Evolutionary conservation across 768 basidiomycete species (phyloP).

Genomic region (Rhodotorula diobovata): DNA sequence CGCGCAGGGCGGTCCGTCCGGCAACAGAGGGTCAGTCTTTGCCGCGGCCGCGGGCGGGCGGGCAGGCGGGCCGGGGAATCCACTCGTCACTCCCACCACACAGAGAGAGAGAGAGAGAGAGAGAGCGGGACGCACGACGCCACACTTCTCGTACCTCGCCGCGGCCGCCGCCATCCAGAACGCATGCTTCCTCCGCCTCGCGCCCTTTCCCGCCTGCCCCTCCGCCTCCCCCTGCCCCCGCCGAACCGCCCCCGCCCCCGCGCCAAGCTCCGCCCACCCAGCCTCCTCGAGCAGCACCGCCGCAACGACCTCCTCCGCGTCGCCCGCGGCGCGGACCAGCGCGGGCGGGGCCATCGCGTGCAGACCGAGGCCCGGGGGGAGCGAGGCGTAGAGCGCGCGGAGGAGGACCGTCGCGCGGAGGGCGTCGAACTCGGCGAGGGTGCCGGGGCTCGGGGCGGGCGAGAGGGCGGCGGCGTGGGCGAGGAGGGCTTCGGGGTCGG

Average conservation of each 20-base stretch:
- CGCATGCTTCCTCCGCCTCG: slow-evolving; percentile 43
- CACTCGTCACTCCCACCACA: too few relatives aligned
- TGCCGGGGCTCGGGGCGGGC: neutral
- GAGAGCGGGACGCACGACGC: slow-evolving; percentile 45
- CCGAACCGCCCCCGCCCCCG: too few relatives aligned
- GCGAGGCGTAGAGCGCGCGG: slow-evolving; percentile 46
- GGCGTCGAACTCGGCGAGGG: slow-evolving; percentile 43
- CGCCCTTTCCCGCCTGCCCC: too few relatives aligned
- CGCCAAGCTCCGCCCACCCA: slow-evolving; percentile 44
- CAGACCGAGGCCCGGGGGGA: slow-evolving; percentile 11
- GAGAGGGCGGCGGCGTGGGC: slow-evolving; percentile 42
- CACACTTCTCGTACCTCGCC: slow-evolving; percentile 50
- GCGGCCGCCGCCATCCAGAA: slow-evolving; percentile 50
- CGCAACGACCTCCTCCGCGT: slow-evolving; percentile 49
- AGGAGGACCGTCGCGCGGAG: slow-evolving; percentile 47
- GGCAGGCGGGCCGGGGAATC: too few relatives aligned
- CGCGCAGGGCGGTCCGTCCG: too few relatives aligned
- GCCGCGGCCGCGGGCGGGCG: too few relatives aligned
- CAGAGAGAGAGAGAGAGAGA: too few relatives aligned
- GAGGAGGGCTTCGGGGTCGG: slow-evolving; percentile 40
- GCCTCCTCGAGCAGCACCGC: slow-evolving; percentile 52
- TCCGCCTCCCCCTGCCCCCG: too few relatives aligned
- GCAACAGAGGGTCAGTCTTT: too few relatives aligned
- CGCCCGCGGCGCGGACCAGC: slow-evolving; percentile 46
- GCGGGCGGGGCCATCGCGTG: slow-evolving; percentile 42